Evolutionary conservation across 441 rosid species (phyloP), one percentile per base, ranked within the genome.

Genomic region (Gossypium davidsonii): DNA sequence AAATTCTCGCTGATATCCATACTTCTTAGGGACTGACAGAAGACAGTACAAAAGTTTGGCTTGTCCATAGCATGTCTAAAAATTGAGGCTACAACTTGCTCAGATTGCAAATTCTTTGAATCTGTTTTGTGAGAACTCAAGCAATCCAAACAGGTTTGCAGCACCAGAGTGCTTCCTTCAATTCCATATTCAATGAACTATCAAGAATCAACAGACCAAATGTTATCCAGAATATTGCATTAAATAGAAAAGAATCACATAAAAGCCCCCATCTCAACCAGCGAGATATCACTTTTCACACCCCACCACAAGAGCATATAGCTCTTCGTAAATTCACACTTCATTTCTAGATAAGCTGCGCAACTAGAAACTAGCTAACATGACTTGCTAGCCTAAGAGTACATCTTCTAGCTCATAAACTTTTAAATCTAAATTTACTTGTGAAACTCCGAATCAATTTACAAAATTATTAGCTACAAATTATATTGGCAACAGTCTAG

Each of bases 181-280:
- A 77, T 73, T 65, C 97, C 97, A 86, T 56, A 70, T 67, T 87
- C 95, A 76, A 81, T 76, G 76, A 91, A 82, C 99, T 95, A 86
- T 67, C 57, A 83, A 34, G 1, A 65, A 65, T 12, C 52, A 62
- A 39, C 37, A 69, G 57, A n/a, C 6, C 3, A 53, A 26, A 44
- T 10, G 17, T 53, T 68, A 70, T 23, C 34, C 57, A 52, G 12
- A 49, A 51, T 71, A 9, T 57, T 15, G 65, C 11, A 56, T 10
- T 20, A 67, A 61, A 21, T 28, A 8, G 10, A 11, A 21, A 44
- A 76, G 14, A 7, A 64, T 46, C 23, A 65, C 28, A 51, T 34
- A 56, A 55, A 49, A 55, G 62, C 39, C 49, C 6, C 61, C 56
- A 46, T 67, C n/a, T 9, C 23, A 53, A 12, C n/a, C 60, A 8